These are phyloP conservation scores for Ustilago cynodontis DNA, from an alignment of 1,284 basidiomycete species.

Conservation along the genomic window DNA sequence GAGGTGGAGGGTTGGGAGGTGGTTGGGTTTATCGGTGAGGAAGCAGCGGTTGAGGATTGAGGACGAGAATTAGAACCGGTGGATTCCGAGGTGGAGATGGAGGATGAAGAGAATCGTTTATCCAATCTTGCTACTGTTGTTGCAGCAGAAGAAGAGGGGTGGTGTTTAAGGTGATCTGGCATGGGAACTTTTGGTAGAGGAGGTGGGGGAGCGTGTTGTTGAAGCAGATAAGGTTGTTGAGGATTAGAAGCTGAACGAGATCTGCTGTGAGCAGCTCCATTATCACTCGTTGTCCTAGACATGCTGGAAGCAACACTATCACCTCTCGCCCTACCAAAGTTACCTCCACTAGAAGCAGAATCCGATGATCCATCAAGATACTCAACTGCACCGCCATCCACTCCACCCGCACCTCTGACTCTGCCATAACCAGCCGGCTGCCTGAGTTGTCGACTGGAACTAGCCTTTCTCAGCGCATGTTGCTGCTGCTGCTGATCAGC, in stretches of 20 bases:
- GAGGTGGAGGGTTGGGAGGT: no score
- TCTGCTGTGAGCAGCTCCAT: conserved; percentile 34
- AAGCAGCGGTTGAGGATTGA: conserved; percentile 55
- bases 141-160: neutral
- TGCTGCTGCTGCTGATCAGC: conserved; percentile 48
- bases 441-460: conserved; percentile 55
- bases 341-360: conserved; percentile 30
- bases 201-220: conserved; percentile 35
- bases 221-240: conserved; percentile 43
- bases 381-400: conserved; percentile 50
- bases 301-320: conserved; percentile 42
- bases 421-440: conserved; percentile 26
- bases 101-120: conserved; percentile 55
- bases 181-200: conserved; percentile 47
- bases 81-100: conserved; percentile 56
- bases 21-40: conserved; percentile 52
- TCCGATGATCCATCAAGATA: conserved; percentile 49
- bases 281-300: conserved; percentile 47
- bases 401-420: conserved; percentile 9
- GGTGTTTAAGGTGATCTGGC: conserved; percentile 19
- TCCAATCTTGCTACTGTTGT: conserved; percentile 12
- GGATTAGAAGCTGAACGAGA: conserved; percentile 59
- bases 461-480: conserved; percentile 57
- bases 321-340: conserved; percentile 24
- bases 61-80: conserved; percentile 44